A percentile compares a stretch with the other conserved stretches of the same genome.
phyloP scores from a whole-genome alignment of 495 filamentous ascomycete genomes.

The Daldinia caldariorum region DNA sequence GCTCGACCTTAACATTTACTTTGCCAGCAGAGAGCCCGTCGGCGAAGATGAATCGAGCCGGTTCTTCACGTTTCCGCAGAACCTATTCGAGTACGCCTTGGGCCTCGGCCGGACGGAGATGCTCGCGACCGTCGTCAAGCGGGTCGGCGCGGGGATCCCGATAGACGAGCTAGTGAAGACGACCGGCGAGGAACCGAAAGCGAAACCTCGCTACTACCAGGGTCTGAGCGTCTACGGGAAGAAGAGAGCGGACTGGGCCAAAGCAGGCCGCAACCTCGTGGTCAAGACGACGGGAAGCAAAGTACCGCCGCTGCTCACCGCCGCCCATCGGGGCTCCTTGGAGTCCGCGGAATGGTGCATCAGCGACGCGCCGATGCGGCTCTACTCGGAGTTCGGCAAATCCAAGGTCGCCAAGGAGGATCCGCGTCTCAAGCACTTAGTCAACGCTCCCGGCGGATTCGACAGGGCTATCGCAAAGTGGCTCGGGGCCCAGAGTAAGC shows the following conservation, averaged over 20 bases:
- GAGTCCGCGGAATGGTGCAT: constrained; percentile 75
- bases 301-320: constrained; percentile 66
- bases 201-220: constrained; percentile 74
- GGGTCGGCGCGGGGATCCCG: constrained; percentile 70
- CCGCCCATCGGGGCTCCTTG: constrained; percentile 65
- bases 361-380: constrained; percentile 67
- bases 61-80: constrained; percentile 51
- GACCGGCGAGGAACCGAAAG: constrained; percentile 64
- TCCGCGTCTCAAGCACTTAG: constrained; percentile 64
- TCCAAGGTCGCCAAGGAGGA: constrained; percentile 63
- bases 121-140: constrained; percentile 54
- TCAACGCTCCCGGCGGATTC: constrained; percentile 63
- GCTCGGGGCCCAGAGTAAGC: constrained; percentile 64
- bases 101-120: constrained; percentile 49
- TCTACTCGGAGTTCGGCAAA: constrained; percentile 71
- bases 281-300: constrained; percentile 35
- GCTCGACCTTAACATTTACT: constrained; percentile 49
- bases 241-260: constrained; percentile 72
- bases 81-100: constrained; percentile 47
- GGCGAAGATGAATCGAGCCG: constrained; percentile 37
- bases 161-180: constrained; percentile 68
- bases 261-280: constrained; percentile 57
- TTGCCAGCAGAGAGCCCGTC: constrained; percentile 36
- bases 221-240: constrained; percentile 76
- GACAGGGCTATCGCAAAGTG: constrained; percentile 68